Conservation (phyloP, 2,329 filamentous ascomycete species). For the Pochonia chlamydosporia region DNA sequence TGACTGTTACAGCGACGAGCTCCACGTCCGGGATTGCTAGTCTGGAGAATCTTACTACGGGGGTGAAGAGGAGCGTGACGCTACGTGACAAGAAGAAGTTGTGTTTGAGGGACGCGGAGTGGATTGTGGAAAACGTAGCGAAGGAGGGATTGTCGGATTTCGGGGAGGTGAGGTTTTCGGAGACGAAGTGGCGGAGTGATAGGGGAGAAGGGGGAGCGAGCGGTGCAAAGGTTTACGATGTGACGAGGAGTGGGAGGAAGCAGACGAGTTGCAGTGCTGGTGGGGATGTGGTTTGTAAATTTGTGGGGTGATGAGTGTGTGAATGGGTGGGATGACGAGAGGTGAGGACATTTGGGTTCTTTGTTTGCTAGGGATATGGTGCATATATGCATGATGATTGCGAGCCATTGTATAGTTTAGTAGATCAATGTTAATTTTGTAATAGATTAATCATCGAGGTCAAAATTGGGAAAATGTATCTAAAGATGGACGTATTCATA, state of each 20-base stretch:
- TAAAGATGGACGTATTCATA: no score
- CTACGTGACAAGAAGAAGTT: neutral
- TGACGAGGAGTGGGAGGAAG: neutral
- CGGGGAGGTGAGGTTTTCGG: neutral
- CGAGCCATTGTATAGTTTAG: no score
- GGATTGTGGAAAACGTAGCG: neutral
- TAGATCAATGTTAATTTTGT: no score
- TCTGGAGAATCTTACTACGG: slow-evolving; percentile 3
- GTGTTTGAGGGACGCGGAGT: slow-evolving; percentile 1
- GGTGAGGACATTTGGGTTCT: no score
- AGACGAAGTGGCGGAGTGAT: neutral
- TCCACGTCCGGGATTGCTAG: neutral
- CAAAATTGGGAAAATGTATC: no score
- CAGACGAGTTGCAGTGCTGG: neutral
- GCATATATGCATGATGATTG: no score
- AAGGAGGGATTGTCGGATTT: neutral
- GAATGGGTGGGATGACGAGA: no score
- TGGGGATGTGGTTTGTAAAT: neutral
- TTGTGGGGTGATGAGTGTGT: neutral
- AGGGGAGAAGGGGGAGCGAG: neutral
- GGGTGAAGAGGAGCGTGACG: neutral
- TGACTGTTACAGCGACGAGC: neutral
- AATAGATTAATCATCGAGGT: no score
- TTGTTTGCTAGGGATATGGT: no score
- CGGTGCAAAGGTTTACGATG: neutral